Conservation (phyloP, 331 rosid genomes). For the Malus hybrid region DNA sequence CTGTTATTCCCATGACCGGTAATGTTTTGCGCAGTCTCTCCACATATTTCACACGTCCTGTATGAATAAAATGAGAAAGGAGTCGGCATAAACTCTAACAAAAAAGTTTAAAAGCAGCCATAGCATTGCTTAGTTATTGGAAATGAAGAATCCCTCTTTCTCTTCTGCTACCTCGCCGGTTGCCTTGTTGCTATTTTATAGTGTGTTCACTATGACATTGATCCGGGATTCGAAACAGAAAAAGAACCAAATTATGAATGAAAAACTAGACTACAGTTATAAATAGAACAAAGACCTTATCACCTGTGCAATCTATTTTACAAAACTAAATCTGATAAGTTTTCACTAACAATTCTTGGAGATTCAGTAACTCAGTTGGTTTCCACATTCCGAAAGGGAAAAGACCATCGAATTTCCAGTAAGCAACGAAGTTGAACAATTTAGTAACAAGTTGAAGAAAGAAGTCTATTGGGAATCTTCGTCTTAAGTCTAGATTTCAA, state of each 20-base stretch:
- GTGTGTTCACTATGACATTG: too few species aligned
- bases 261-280: too few species aligned
- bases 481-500: not conserved
- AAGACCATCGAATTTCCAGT: not conserved
- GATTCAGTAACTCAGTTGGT: not conserved
- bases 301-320: too few species aligned
- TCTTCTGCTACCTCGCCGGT: not conserved
- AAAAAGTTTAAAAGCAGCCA: not conserved
- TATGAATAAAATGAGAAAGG: conserved; percentile 2
- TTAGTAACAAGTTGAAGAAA: not conserved
- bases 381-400: not conserved
- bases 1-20: conserved; percentile 40
- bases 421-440: not conserved
- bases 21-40: conserved; percentile 63
- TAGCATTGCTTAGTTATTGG: not conserved
- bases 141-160: not conserved
- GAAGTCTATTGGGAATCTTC: not conserved
- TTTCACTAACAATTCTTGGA: not conserved
- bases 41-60: conserved; percentile 88
- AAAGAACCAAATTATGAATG: too few species aligned
- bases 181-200: too few species aligned
- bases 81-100: not conserved
- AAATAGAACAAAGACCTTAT: too few species aligned
- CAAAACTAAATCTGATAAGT: not conserved
- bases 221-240: too few species aligned